Base-by-base conservation (phyloP, 768 basidiomycete genomes). In the Leccinum rimulosum region DNA sequence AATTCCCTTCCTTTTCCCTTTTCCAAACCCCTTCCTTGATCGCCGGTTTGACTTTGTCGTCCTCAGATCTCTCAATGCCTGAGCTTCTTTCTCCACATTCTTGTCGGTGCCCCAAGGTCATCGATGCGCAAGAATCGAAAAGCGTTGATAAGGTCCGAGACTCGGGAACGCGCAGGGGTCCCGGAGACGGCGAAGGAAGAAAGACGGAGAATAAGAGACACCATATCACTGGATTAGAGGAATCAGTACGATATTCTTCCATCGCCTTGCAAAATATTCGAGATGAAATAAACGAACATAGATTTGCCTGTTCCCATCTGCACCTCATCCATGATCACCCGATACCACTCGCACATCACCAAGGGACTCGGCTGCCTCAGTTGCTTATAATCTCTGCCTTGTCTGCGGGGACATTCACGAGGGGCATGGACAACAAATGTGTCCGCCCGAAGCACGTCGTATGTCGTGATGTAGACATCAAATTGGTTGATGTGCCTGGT, bases 321-420 rank as follows among this genome's bases (percentile, higher is more conserved):
- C 6, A 95, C 94, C 73, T 97, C 95, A 66, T 97, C 95, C 94
- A 97, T 97, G 58, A 95, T 84, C 10, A 96, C 91, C 35, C 93
- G 75, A 71, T 88, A 84, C 91, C 92, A 95, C 70, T 95, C 91
- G 5, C 88, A 87, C 77, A 85, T 82, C 17, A 95, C 82, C 51
- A 96, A 74, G 0, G 94, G 94, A 67, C 90, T 76, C 1, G 84
- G 76, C 10, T 84, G 76, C 52, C 79, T 80, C 10, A 79, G 65
- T 25, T 78, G 77, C 11, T 75, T 73, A 73, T 94, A 93, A 3
- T 79, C 76, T 2, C 83, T 86, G 30, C 79, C 84, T 58, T 82
- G 80, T 30, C 95, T 84, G n/a, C 88, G 79, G 3, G 89, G 85
- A 17, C 95, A 81, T n/a, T 79, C 74, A 6, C 84, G 84, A 2